Percentiles rank a stretch among this genome's conserved stretches.
These are phyloP conservation scores for Lachancea sp. DNA, from an alignment of 805 yeast genomes.

Conservation along the genomic window DNA sequence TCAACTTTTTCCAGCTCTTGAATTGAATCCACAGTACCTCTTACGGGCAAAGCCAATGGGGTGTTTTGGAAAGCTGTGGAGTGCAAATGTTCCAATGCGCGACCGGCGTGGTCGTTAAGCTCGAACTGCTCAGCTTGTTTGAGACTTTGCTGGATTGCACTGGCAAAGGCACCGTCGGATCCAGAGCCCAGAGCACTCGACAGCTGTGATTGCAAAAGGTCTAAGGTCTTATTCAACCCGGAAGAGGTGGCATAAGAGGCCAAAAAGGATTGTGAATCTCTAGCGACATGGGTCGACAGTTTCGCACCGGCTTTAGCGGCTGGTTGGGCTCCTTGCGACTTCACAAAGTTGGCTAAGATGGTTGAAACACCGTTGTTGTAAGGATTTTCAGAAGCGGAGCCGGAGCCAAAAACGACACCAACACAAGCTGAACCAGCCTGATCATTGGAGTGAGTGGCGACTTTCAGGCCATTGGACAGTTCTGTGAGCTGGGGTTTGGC, in stretches of 20 bases:
- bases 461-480: constrained; percentile 64
- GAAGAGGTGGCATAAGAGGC: constrained; percentile 50
- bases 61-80: constrained; percentile 85
- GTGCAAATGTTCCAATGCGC: constrained; percentile 66
- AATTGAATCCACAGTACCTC: constrained; percentile 67
- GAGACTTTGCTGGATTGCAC: constrained; percentile 42
- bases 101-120: constrained; percentile 44
- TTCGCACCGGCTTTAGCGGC: constrained; percentile 49
- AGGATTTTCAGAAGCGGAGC: constrained; percentile 72
- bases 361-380: constrained; percentile 79
- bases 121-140: constrained; percentile 50
- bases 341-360: constrained; percentile 48
- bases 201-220: constrained; percentile 41
- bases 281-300: constrained; percentile 47
- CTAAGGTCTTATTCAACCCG: constrained; percentile 42
- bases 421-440: constrained; percentile 44
- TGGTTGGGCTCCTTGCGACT: constrained; percentile 29
- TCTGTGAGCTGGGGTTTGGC: constrained; percentile 63
- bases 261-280: constrained; percentile 59
- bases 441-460: constrained; percentile 62
- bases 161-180: constrained; percentile 41
- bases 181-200: constrained; percentile 29
- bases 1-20: constrained; percentile 53
- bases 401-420: constrained; percentile 70
- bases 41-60: constrained; percentile 67